Evolutionary conservation across 169 alveolate genomes (phyloP).

Genomic region (Miamiensis avidus): DNA sequence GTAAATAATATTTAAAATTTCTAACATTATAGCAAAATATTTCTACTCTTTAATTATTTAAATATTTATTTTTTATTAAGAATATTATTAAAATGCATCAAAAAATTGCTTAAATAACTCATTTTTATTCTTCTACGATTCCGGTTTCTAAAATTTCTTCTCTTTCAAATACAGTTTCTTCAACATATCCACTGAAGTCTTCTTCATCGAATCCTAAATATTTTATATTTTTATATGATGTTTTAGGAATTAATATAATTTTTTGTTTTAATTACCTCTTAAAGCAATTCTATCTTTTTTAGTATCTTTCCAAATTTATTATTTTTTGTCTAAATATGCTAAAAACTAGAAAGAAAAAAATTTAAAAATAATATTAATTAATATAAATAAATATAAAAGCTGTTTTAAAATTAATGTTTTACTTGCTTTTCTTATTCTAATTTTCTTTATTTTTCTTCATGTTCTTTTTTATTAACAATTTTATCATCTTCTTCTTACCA

Average conservation of each 20-base stretch:
- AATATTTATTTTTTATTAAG: too few species aligned
- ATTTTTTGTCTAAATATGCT: conserved; percentile 9
- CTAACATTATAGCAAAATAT: too few species aligned
- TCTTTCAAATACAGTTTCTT: conserved; percentile 7
- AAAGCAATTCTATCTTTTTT: conserved; percentile 11
- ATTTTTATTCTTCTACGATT: conserved; percentile 6
- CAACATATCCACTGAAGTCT: background rate
- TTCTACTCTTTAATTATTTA: too few species aligned
- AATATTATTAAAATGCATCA: background rate
- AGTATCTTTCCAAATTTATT: conserved; percentile 8
- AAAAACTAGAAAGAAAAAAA: conserved; percentile 3
- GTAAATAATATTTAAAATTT: too few species aligned
- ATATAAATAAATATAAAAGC: background rate
- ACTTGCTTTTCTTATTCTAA: conserved; percentile 16
- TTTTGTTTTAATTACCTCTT: conserved; percentile 1
- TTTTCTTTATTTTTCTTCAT: conserved; percentile 20
- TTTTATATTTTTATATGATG: too few species aligned
- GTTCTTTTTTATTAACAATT: conserved; percentile 20
- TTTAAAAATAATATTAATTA: too few species aligned
- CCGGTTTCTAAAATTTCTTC: conserved; percentile 16
- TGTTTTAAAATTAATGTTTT: background rate
- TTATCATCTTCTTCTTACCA: conserved; percentile 22
- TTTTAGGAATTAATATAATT: background rate
- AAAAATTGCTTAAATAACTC: too few species aligned
- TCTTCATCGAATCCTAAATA: conserved; percentile 25